These are phyloP conservation scores for Nyssa sinensis DNA, from an alignment of 148 eudicot species.

Conservation along the genomic window DNA sequence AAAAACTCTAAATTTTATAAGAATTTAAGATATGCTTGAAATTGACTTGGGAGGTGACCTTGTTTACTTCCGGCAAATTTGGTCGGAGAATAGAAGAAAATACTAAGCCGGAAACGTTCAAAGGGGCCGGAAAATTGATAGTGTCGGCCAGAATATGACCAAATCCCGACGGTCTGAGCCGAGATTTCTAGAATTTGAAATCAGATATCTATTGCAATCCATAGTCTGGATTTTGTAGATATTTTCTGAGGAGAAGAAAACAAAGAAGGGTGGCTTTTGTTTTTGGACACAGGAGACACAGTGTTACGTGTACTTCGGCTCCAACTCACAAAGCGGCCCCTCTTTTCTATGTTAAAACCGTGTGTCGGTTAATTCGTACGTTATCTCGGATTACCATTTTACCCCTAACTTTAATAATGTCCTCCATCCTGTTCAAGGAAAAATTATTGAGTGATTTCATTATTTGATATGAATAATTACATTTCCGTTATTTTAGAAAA, in stretches of 20 bases:
- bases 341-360: no score
- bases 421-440: no score
- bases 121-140: slow-evolving; percentile 20
- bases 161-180: slow-evolving; percentile 4
- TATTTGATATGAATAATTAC: no score
- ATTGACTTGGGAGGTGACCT: slow-evolving; percentile 12
- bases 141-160: slow-evolving; percentile 2
- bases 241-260: slow-evolving; percentile 19
- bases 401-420: no score
- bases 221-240: slow-evolving; percentile 9
- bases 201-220: slow-evolving; percentile 14
- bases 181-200: slow-evolving; percentile 16
- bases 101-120: slow-evolving; percentile 17
- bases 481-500: no score
- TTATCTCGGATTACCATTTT: no score
- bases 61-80: background rate
- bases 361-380: no score
- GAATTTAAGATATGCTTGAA: background rate
- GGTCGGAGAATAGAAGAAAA: background rate
- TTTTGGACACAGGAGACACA: no score
- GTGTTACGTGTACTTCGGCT: no score
- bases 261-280: slow-evolving; percentile 14
- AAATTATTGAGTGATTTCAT: no score
- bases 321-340: no score
- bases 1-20: slow-evolving; percentile 8